Evolutionary conservation across 1,284 basidiomycete species (phyloP), one percentile per base, ranked within the genome.

Genomic region (Lentinula novae-zelandiae): DNA sequence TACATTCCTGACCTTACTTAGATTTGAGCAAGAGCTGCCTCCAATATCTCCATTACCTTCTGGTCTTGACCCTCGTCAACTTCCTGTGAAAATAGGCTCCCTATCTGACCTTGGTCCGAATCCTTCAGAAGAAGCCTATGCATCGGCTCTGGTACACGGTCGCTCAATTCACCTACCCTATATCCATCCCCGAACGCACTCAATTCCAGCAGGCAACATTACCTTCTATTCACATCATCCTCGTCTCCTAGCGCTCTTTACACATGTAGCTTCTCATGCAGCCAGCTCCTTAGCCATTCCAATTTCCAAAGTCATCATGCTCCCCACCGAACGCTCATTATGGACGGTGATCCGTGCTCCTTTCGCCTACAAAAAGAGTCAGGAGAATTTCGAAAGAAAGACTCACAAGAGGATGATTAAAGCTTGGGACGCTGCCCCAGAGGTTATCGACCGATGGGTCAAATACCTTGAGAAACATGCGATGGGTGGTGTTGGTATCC

Each of bases 311-410:
- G 81, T 89, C 2, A 84, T 83, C 2, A 74, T 76, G 2, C 83
- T 98, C 0, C 95, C 95, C 0, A 93, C 85, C 1, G 82, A 89
- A 66, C 88, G 90, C 27, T 82, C 83, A 7, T 77, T 98, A 8
- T 95, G 92, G 87, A 98, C 96, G 0, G 95, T 98, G 12, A 82
- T 85, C 9, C 85, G 89, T 49, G 85, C 86, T 3, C 95, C 96
- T 3, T 98, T 98, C 73, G 89, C 88, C 7, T 90, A 96, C 75
- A 99, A 99, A 73, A 98, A 97, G 76, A 81, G 84, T 20, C 95
- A 98, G 75, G 95, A 99, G 78, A 98, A 98, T 77, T 99, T 98
- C 73, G 90, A 95, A 75, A 78, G 93, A 36, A 82, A 80, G 68
- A 90, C 91, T 60, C 91, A 96, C 71, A 91, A 90, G 68, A 82